Evolutionary conservation across 257 asterid genomes (phyloP), one percentile per base, ranked within the genome.

Genomic region (Echium plantagineum): DNA sequence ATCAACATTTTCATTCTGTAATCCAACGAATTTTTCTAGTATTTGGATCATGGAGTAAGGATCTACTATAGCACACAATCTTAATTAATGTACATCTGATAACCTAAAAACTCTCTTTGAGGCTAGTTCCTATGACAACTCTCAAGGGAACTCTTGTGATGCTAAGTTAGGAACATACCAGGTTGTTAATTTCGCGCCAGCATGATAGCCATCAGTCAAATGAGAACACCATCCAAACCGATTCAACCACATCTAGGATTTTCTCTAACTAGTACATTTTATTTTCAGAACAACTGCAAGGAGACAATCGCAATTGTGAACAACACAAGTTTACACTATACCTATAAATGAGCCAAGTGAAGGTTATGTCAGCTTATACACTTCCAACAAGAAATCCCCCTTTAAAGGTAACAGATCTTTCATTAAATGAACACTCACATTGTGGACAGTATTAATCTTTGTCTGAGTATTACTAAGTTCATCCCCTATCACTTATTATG

Each of bases 191-290:
- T 38, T 38, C 48, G 12, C n/a, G n/a, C n/a, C n/a, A n/a, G n/a
- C n/a, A n/a, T n/a, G n/a, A n/a, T n/a, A 24, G 10, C 12, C 46
- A 35, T 55, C 35, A 64, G 57, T 83, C 81, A 78, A 58, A 81
- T 67, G 60, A 76, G 60, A 31, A 66, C 74, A 47, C 78, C 80
- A 51, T 82, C 77, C 62, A n/a, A n/a, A n/a, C n/a, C n/a, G 73
- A 65, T 62, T 81, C 62, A 56, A 81, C 82, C 71, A 80, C 83
- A 6, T 88, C 88, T 47, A 87, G 72, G 59, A 72, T 81, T 57
- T 68, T 58, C 79, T 83, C 85, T 83, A 91, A 68, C 65, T 73
- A 95, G 63, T 70, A 74, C 98, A 85, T 79, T 83, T 83, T 85
- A n/a, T 77, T 70, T 74, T 68, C 73, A 79, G 52, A 87, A 88